Conservation (phyloP, 805 yeast genomes). For the Candida parachauliodes region DNA sequence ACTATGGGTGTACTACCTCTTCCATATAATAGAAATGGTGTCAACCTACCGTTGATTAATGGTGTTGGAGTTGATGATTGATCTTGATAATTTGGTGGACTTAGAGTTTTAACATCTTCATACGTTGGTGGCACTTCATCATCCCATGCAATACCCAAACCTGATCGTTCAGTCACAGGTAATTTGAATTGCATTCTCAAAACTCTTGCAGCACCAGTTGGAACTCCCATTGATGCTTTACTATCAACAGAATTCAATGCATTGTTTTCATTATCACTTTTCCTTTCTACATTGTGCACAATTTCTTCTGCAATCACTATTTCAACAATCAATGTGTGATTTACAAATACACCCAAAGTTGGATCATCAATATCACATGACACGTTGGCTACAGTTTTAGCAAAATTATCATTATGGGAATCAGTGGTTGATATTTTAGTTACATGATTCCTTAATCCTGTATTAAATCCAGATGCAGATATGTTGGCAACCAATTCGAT, state of each 20-base stretch:
- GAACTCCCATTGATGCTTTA: conserved; percentile 50
- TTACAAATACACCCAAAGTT: conserved; percentile 68
- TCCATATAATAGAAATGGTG: conserved; percentile 39
- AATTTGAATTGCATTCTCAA: conserved; percentile 90
- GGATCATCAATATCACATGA: conserved; percentile 84
- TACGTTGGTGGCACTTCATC: conserved; percentile 98
- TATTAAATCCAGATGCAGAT: conserved; percentile 53
- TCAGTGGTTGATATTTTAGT: conserved; percentile 39
- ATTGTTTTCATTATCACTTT: conserved; percentile 5
- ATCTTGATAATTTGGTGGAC: conserved; percentile 76
- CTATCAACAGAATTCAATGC: conserved; percentile 4
- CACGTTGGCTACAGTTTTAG: conserved; percentile 47
- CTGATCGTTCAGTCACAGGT: conserved; percentile 83
- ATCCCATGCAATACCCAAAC: conserved; percentile 97
- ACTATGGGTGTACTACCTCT: conserved; percentile 40
- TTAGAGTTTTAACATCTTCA: conserved; percentile 72
- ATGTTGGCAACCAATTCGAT: conserved; percentile 78
- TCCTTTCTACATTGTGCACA: conserved; percentile 35
- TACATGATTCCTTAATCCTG: conserved; percentile 47
- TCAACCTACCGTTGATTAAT: conserved; percentile 13
- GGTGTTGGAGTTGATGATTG: conserved; percentile 10
- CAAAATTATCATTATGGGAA: conserved; percentile 15
- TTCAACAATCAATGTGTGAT: conserved; percentile 78
- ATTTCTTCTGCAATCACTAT: conserved; percentile 92
- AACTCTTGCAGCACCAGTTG: conserved; percentile 94